These are phyloP conservation scores for Ceratocystis papillata DNA, from an alignment of 2,329 filamentous ascomycete species.

Conservation along the genomic window DNA sequence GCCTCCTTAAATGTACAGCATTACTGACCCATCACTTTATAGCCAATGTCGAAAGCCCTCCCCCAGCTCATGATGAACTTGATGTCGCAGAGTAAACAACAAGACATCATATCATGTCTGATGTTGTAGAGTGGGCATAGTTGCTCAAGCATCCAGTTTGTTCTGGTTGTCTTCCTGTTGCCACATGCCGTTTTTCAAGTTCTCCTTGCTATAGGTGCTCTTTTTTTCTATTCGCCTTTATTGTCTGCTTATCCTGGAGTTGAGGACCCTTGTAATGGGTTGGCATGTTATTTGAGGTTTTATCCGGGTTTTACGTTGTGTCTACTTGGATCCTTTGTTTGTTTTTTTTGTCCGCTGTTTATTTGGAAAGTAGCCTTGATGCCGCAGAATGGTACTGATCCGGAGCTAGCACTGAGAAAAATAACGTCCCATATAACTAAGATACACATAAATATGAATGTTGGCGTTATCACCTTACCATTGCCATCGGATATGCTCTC, in stretches of 20 bases:
- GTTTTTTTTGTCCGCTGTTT: constrained; percentile 1
- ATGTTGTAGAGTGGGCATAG: too few relatives aligned
- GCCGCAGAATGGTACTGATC: background rate
- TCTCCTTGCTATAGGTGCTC: background rate
- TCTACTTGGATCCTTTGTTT: constrained; percentile 2
- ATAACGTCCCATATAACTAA: too few relatives aligned
- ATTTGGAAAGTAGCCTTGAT: constrained; percentile 3
- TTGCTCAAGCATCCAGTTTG: background rate
- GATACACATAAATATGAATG: too few relatives aligned
- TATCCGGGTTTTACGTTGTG: background rate
- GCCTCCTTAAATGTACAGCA: too few relatives aligned
- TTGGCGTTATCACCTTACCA: too few relatives aligned
- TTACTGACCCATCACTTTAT: background rate
- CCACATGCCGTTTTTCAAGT: background rate
- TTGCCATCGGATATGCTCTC: too few relatives aligned
- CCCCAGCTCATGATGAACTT: constrained; percentile 82
- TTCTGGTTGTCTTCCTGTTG: background rate
- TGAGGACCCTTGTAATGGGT: constrained; percentile 11
- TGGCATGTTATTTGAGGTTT: constrained; percentile 4
- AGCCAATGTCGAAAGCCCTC: constrained; percentile 54
- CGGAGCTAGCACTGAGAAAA: too few relatives aligned
- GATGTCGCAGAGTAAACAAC: constrained; percentile 70
- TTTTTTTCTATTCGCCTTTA: constrained; percentile 6
- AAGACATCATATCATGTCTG: background rate
- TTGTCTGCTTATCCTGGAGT: constrained; percentile 21